phyloP scores from a whole-genome alignment of 2,329 filamentous ascomycete species.

The Aspergillus arachidicola region DNA sequence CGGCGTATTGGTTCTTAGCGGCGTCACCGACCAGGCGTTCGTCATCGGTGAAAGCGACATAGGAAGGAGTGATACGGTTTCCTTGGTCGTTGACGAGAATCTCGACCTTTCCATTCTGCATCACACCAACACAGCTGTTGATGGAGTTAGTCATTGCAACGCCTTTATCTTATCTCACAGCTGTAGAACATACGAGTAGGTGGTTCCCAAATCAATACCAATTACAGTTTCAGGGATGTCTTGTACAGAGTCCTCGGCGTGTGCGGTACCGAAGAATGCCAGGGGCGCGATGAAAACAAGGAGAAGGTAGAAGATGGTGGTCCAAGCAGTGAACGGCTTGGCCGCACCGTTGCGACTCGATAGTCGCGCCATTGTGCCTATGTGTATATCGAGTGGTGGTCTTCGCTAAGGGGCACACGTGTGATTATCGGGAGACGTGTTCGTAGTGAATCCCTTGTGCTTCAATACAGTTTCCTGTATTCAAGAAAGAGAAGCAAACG shows the following conservation, averaged over 20 bases:
- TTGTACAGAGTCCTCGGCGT: constrained; percentile 71
- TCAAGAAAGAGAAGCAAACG: constrained; percentile 9
- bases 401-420: constrained; percentile 17
- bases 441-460: background rate
- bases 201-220: constrained; percentile 94
- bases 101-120: constrained; percentile 93
- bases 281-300: constrained; percentile 83
- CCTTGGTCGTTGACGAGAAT: constrained; percentile 96
- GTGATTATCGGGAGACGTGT: background rate
- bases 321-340: constrained; percentile 76
- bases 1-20: constrained; percentile 90
- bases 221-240: constrained; percentile 85
- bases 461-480: background rate
- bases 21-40: constrained; percentile 97
- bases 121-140: constrained; percentile 87
- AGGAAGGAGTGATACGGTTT: constrained; percentile 94
- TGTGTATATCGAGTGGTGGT: constrained; percentile 19
- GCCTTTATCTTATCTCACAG: background rate
- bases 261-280: constrained; percentile 75
- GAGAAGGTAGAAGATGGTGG: constrained; percentile 86
- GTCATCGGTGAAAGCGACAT: constrained; percentile 95
- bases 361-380: constrained; percentile 58
- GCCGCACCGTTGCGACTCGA: constrained; percentile 62
- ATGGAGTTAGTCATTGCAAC: constrained; percentile 18
- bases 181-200: constrained; percentile 55